Conservation (phyloP, 495 filamentous ascomycete genomes). For the Aspergillus saccharolyticus region DNA sequence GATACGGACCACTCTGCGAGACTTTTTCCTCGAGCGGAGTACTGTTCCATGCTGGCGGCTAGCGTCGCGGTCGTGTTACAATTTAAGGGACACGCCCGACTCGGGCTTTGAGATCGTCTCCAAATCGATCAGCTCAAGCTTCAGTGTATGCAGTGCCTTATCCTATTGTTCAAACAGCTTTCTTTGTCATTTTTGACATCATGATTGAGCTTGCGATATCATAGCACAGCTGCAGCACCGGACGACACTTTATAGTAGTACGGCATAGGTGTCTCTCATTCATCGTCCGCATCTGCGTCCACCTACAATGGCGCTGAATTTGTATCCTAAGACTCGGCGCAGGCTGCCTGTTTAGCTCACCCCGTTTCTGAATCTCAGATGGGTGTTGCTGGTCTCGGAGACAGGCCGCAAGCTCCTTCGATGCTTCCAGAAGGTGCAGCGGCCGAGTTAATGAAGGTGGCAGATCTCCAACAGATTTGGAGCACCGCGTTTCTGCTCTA, state of each 20-base stretch:
- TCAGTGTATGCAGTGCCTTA: neutral
- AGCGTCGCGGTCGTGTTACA: neutral
- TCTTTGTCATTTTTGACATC: neutral
- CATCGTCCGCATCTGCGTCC: neutral
- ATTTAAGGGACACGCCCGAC: neutral
- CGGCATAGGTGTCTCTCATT: neutral
- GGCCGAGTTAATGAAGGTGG: neutral
- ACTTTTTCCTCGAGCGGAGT: neutral
- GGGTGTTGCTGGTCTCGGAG: neutral
- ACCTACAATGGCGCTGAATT: neutral
- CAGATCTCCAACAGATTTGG: neutral
- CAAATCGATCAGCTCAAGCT: neutral
- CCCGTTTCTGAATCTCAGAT: too few species aligned
- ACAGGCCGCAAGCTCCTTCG: neutral
- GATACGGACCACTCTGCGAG: neutral
- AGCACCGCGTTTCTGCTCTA: neutral
- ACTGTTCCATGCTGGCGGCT: neutral
- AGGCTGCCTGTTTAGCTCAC: neutral
- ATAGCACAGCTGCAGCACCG: neutral
- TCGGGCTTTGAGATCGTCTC: neutral
- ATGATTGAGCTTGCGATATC: neutral
- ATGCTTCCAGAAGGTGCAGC: neutral
- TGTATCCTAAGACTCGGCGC: neutral
- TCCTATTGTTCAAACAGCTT: neutral
- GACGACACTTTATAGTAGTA: neutral